Conservation (phyloP, 2,329 filamentous ascomycete genomes). For the Monilinia aucupariae region DNA sequence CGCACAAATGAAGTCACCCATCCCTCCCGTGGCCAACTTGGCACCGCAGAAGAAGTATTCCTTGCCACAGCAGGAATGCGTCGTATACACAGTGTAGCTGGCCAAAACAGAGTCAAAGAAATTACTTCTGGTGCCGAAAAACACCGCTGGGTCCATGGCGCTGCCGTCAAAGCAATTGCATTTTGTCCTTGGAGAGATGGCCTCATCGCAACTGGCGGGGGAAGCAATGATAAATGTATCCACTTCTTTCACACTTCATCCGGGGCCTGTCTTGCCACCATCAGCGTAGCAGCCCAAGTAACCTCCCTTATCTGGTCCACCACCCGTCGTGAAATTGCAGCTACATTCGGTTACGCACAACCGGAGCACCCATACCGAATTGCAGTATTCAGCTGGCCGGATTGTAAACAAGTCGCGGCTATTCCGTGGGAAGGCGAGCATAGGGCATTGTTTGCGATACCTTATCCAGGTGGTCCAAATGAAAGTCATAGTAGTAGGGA, state of each 20-base stretch:
- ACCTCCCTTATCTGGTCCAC: conserved; percentile 89
- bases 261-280: conserved; percentile 79
- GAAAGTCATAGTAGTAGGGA: conserved; percentile 36
- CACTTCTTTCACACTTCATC: conserved; percentile 90
- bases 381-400: conserved; percentile 91
- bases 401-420: conserved; percentile 76
- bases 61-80: conserved; percentile 30
- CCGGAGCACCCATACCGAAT: conserved; percentile 86
- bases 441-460: conserved; percentile 79
- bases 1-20: conserved; percentile 39
- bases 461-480: conserved; percentile 64
- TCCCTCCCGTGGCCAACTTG: conserved; percentile 15
- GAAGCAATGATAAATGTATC: conserved; percentile 90
- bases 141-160: conserved; percentile 72
- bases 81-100: conserved; percentile 32
- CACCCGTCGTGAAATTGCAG: conserved; percentile 78
- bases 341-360: conserved; percentile 89
- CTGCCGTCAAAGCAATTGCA: conserved; percentile 92
- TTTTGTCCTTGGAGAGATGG: conserved; percentile 93
- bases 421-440: conserved; percentile 79
- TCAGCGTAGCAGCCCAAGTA: conserved; percentile 88
- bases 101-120: conserved; percentile 39
- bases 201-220: conserved; percentile 83
- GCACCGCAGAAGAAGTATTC: conserved; percentile 23
- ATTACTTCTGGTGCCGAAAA: conserved; percentile 54